phyloP scores from a whole-genome alignment of 2,329 filamentous ascomycete species.

The Aureobasidium subglaciale region DNA sequence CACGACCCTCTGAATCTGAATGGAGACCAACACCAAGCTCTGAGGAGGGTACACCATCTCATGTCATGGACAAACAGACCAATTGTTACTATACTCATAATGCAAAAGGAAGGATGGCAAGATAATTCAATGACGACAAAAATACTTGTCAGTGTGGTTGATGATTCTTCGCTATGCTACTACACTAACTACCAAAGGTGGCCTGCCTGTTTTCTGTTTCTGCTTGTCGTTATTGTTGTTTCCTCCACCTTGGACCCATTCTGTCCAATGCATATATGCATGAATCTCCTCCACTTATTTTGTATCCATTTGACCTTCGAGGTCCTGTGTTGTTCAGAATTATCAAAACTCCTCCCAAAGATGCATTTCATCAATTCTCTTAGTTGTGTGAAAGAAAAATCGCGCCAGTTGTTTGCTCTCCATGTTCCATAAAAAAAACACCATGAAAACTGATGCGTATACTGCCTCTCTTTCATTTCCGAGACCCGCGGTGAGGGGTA shows the following conservation, averaged over 20 bases:
- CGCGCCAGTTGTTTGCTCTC: background rate
- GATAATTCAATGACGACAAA: background rate
- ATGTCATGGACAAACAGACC: too few species aligned
- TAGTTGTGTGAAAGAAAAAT: background rate
- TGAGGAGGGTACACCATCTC: too few species aligned
- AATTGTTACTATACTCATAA: too few species aligned
- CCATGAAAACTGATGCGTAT: background rate
- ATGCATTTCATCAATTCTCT: background rate
- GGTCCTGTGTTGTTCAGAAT: background rate
- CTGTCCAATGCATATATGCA: background rate
- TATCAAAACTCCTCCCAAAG: constrained; percentile 4
- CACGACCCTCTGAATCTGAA: too few species aligned
- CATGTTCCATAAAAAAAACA: background rate
- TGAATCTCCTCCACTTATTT: too few species aligned
- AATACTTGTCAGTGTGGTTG: background rate
- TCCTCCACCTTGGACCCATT: background rate
- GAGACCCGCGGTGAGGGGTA: constrained; percentile 4
- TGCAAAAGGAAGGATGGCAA: too few species aligned
- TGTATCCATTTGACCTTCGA: background rate
- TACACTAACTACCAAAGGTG: constrained; percentile 4
- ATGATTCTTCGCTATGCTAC: constrained; percentile 6
- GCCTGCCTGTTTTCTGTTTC: constrained; percentile 1
- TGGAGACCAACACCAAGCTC: too few species aligned
- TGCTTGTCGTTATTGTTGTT: background rate
- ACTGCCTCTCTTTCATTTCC: background rate